Base-by-base conservation (phyloP, 2,329 filamentous ascomycete genomes). In the Botrytis galanthina region DNA sequence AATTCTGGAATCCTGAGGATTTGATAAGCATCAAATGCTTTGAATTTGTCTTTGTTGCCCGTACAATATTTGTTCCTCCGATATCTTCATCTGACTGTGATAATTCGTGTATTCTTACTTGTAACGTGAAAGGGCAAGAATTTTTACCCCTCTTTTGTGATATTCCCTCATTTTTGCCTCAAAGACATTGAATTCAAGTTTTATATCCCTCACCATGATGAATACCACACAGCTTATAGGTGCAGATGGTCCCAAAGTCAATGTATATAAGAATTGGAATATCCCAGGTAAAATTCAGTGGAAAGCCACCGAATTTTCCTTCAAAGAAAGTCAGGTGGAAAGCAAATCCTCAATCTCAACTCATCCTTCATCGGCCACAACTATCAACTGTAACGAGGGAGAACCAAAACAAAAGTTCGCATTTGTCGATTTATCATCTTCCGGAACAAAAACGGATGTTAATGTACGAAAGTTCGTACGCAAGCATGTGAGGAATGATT, bases 401-500 rank as follows among this genome's bases (percentile, higher is more conserved):
- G 35, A 22, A 35, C 29, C 64, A 37, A 44, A 35, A 48, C 70
- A 68, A 60, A 70, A 71, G 4, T 76, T 75, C 39, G 75, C 74
- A n/a, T 77, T 77, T 32, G 70, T 78, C 6, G 75, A 77, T 59
- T 57, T 72, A 22, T 62, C 68, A 18, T 68, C 32, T 16, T 72
- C 71, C 16, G 70, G 71, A 3, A 59, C 29, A 39, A 74, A 57
- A 32, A 71, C 69, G 29, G 73, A 77, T 64, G 39, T 63, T 1
- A 67, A 73, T 51, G 71, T 73, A 37, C 61, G 74, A n/a, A 75
- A 74, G 70, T 51, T 75, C 8, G 74, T 77, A 12, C 67, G 76
- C 12, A 75, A 37, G 18, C 77, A 78, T 74, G 74, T 77, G 42
- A 75, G 75, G 67, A 76, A 75, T 29, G 76, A 76, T 10, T 74